phyloP scores from a whole-genome alignment of 2,329 filamentous ascomycete genomes.

The Apiospora koreana region DNA sequence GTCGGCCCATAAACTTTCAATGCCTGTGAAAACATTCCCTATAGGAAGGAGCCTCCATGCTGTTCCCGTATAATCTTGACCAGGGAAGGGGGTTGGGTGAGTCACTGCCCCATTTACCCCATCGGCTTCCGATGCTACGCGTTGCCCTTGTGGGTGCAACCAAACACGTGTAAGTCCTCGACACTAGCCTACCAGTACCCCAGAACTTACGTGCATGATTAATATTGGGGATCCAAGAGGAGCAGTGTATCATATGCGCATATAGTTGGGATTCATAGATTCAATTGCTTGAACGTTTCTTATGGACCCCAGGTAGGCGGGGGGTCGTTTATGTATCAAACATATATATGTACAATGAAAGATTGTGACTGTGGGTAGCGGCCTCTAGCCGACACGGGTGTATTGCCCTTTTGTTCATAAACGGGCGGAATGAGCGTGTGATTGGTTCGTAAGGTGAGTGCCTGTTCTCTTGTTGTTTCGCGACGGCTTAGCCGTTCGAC shows the following conservation, averaged over 20 bases:
- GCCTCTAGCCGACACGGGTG: neutral
- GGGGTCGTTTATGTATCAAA: neutral
- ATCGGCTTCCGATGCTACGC: no score
- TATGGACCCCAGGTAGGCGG: neutral
- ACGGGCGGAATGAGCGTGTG: neutral
- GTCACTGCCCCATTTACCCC: neutral
- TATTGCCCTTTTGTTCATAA: neutral
- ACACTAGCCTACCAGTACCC: no score
- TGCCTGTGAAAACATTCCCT: neutral
- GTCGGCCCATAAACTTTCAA: neutral
- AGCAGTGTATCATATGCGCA: neutral
- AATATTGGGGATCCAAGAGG: neutral
- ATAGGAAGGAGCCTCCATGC: neutral
- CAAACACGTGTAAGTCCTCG: no score
- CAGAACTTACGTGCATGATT: no score
- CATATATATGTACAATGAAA: neutral
- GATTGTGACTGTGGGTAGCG: neutral
- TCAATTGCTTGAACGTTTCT: neutral
- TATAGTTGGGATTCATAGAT: neutral
- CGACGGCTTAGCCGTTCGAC: neutral
- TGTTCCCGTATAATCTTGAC: neutral
- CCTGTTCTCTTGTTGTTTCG: neutral
- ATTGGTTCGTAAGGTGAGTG: neutral
- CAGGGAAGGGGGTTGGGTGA: neutral
- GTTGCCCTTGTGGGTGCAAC: no score